Percentiles rank a stretch among this genome's conserved stretches.
Evolutionary conservation across 495 filamentous ascomycete genomes (phyloP).

Genomic region (Penicillium desertorum): DNA sequence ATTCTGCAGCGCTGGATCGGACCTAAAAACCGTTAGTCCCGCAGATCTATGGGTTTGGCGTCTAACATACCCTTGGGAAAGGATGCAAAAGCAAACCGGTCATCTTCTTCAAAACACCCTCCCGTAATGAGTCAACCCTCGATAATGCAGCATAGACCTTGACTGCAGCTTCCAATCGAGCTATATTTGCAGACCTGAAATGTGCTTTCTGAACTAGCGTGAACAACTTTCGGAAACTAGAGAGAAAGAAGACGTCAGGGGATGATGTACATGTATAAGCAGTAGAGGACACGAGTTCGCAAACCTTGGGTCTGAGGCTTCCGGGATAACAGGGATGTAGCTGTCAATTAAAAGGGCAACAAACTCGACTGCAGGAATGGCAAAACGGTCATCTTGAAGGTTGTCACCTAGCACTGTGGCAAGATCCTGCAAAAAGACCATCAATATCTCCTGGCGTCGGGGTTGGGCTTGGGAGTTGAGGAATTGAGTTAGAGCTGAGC

Average conservation of each 20-base stretch:
- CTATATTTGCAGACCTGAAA: slow-evolving; percentile 75
- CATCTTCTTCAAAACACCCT: slow-evolving; percentile 55
- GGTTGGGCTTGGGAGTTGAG: slow-evolving; percentile 39
- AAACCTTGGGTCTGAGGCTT: slow-evolving; percentile 26
- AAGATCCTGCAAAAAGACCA: slow-evolving; percentile 43
- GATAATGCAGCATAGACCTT: slow-evolving; percentile 71
- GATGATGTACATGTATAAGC: not conserved
- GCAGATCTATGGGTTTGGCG: not conserved
- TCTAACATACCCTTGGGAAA: slow-evolving; percentile 53
- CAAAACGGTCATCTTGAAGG: slow-evolving; percentile 63
- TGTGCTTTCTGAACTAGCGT: slow-evolving; percentile 71
- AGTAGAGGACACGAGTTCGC: not conserved
- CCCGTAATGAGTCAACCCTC: slow-evolving; percentile 35
- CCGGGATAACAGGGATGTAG: slow-evolving; percentile 24
- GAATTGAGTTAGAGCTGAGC: slow-evolving; percentile 62
- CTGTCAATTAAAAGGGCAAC: slow-evolving; percentile 68
- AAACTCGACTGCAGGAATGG: slow-evolving; percentile 74
- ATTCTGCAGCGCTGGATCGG: slow-evolving; percentile 39
- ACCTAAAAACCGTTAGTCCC: slow-evolving; percentile 26
- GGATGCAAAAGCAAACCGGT: slow-evolving; percentile 61
- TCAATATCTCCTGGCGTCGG: slow-evolving; percentile 32
- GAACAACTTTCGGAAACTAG: slow-evolving; percentile 61
- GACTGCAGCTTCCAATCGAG: slow-evolving; percentile 74
- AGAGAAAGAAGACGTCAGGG: not conserved
- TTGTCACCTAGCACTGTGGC: slow-evolving; percentile 45